Conservation (phyloP, 192 early-diverging fungal genomes). For the Linnemannia elongata region DNA sequence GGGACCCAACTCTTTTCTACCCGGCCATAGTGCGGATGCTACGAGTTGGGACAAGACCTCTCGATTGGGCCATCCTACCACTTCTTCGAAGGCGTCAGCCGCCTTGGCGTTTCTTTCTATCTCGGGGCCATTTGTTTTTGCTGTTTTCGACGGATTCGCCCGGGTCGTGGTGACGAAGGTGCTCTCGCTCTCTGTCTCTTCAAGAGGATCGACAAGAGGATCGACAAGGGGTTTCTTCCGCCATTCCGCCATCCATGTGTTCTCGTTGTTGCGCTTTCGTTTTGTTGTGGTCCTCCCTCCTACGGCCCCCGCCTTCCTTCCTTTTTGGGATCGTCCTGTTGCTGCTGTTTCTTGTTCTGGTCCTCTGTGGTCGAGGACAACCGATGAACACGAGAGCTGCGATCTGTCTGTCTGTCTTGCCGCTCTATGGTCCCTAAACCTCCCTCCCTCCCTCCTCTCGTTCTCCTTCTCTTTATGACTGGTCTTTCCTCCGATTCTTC, state of each 20-base stretch:
- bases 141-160: not conserved
- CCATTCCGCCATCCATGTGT: not conserved
- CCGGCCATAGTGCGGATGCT: not conserved
- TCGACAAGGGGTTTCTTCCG: conserved; percentile 12
- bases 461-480: conserved; percentile 52
- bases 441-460: conserved; percentile 34
- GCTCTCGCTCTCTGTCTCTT: not conserved
- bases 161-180: not conserved
- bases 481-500: conserved; percentile 14
- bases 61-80: not conserved
- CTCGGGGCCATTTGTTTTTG: not conserved
- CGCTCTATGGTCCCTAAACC: conserved; percentile 55
- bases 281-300: not conserved
- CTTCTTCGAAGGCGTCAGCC: not conserved
- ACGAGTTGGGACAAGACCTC: conserved; percentile 1
- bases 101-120: not conserved
- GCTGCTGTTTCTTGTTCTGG: not conserved
- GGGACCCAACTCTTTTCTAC: conserved; percentile 25
- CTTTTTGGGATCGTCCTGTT: not conserved
- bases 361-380: not conserved
- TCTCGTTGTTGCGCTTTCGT: conserved; percentile 10
- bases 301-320: not conserved
- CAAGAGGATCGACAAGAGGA: conserved; percentile 8
- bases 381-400: not conserved
- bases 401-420: conserved; percentile 39